These are phyloP conservation scores for Paramecium sonneborni DNA, from an alignment of 73 alveolate genomes.

Conservation along the genomic window DNA sequence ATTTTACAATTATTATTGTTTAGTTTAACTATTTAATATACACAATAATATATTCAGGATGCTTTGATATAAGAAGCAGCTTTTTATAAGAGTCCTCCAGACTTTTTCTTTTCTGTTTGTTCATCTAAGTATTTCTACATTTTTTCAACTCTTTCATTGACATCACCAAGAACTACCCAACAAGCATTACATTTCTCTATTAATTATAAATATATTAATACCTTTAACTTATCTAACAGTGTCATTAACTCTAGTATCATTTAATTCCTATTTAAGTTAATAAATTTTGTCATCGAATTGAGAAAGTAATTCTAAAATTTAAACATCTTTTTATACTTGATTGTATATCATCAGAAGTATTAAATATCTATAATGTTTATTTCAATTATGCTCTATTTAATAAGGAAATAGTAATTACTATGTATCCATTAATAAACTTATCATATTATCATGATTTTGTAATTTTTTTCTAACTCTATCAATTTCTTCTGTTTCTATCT, in stretches of 20 bases:
- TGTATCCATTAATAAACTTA: slow-evolving; percentile 5
- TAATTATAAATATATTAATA: not conserved
- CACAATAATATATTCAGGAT: not conserved
- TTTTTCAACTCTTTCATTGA: slow-evolving; percentile 15
- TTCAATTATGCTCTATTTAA: not conserved
- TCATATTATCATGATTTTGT: not conserved
- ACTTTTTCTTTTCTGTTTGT: not conserved
- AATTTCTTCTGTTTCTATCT: not conserved
- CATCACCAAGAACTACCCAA: slow-evolving; percentile 42
- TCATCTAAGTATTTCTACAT: slow-evolving; percentile 8
- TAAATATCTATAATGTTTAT: not conserved
- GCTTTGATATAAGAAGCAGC: slow-evolving; percentile 29
- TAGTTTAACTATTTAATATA: not conserved
- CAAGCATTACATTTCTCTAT: slow-evolving; percentile 38
- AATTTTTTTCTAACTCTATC: slow-evolving; percentile 8
- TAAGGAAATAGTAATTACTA: not conserved
- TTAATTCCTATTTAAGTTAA: not conserved
- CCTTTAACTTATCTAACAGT: slow-evolving; percentile 24
- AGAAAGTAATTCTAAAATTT: not conserved
- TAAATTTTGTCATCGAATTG: not conserved
- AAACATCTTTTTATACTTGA: not conserved
- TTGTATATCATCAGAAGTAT: not conserved
- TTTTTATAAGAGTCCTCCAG: not conserved
- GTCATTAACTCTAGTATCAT: slow-evolving; percentile 12
- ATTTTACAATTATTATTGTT: not conserved